Base-by-base conservation (phyloP, 2,329 filamentous ascomycete genomes). In the Botryotinia calthae region DNA sequence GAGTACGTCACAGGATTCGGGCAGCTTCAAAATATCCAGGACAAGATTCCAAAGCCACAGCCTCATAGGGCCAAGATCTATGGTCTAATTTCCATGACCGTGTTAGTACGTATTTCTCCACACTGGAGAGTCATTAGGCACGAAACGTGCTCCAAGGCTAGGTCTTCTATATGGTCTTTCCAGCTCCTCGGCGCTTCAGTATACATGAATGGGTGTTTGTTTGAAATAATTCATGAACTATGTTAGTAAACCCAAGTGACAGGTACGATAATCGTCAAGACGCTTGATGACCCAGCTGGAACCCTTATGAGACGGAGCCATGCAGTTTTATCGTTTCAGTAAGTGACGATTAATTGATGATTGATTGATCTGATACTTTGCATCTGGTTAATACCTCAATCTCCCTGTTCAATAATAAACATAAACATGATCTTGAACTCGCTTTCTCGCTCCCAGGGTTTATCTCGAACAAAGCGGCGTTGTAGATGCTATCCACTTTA, bases 381-480 rank as follows among this genome's bases (percentile, higher is more conserved):
- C 20, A 22, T 20, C 22, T 40, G 34, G 12, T 28, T 54, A 31
- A 42, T 67, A 14, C 46, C 34, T 56, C 46, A 31, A 28, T 25
- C 25, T 25, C 34, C 16, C 34, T 54, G 44, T 65, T 67, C 31
- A 37, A 37, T 42, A 56, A 42, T 5, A 42, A 56, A 42, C 31
- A 31, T 56, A 67, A 42, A 28, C 28, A 67, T 42, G 22, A 40
- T 56, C 48, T 54, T 67, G 25, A n/a, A 25, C 54, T 25, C 63
- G 31, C 40, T 63, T 31, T 42, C 61, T 63, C 61, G 25, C 25
- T 12, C 42, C 62, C 20, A 48, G 42, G 22, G 54, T 14, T 67
- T 16, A 20, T 63, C 31, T 51, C 44, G 56, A 56, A 28, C 63
- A 72, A 72, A 72, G 70, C 70, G 63, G 70, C 70, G 28, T 51